Conservation (phyloP, 2,329 filamentous ascomycete species). For the Fusarium aywerte region DNA sequence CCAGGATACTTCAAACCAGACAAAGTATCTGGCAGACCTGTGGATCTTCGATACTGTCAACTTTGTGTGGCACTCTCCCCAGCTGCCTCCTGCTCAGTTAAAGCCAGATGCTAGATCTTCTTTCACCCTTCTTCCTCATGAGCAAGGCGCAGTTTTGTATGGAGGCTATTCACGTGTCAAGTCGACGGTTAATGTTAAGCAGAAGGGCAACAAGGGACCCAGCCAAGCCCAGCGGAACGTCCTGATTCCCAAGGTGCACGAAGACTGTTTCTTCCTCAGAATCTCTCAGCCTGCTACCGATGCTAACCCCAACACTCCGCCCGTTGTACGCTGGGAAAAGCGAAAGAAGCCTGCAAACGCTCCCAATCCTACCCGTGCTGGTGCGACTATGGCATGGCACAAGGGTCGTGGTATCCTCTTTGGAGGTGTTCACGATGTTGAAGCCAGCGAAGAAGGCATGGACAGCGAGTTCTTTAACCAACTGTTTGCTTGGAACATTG, state of each 20-base stretch:
- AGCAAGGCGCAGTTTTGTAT: conserved; percentile 87
- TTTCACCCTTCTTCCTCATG: conserved; percentile 91
- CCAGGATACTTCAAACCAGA: conserved; percentile 94
- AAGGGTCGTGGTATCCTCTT: conserved; percentile 93
- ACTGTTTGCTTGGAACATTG: conserved; percentile 92
- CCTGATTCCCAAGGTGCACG: conserved; percentile 87
- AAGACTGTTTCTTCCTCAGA: conserved; percentile 93
- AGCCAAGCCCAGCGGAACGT: conserved; percentile 74
- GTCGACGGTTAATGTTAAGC: conserved; percentile 70
- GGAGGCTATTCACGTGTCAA: conserved; percentile 96
- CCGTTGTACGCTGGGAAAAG: conserved; percentile 87
- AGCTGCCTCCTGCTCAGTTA: conserved; percentile 78
- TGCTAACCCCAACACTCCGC: conserved; percentile 71
- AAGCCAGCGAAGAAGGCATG: conserved; percentile 91
- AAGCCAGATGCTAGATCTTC: conserved; percentile 93
- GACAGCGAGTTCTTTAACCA: conserved; percentile 98
- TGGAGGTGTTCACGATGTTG: conserved; percentile 93
- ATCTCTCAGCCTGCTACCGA: conserved; percentile 78
- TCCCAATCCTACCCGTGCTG: conserved; percentile 84
- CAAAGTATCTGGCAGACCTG: conserved; percentile 90
- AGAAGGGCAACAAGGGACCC: conserved; percentile 63
- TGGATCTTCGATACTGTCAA: conserved; percentile 95
- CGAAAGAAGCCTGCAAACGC: conserved; percentile 92
- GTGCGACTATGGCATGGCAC: conserved; percentile 93
- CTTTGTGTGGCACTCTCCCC: conserved; percentile 84